A percentile compares a stretch with the other conserved stretches of the same genome.
Conservation (phyloP, 2,329 filamentous ascomycete species). For the Colletotrichum theobromicola region DNA sequence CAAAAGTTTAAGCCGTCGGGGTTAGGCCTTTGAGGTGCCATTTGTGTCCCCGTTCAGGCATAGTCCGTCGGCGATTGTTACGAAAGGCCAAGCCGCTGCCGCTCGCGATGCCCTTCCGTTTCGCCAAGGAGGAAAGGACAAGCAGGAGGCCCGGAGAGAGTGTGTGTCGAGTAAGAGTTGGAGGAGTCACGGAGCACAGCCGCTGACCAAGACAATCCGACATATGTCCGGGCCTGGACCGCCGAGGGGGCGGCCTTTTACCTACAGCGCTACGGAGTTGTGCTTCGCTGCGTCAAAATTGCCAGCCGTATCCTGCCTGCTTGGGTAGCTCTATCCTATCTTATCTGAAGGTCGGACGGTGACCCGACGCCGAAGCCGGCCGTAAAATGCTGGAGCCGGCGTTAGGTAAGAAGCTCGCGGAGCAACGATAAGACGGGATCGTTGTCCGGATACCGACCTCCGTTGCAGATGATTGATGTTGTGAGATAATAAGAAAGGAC, state of each 20-base stretch:
- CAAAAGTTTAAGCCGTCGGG: conserved; percentile 15
- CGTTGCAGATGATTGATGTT: neutral
- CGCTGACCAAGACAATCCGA: conserved; percentile 2
- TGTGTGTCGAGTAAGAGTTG: neutral
- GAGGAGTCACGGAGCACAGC: neutral
- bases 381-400: neutral
- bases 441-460: neutral
- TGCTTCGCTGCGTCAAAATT: neutral
- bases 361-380: neutral
- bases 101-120: conserved; percentile 4
- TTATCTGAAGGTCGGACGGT: conserved; percentile 3
- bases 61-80: conserved; percentile 14
- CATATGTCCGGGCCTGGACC: conserved; percentile 12
- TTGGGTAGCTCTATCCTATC: conserved; percentile 14
- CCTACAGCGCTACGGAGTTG: neutral
- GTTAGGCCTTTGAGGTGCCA: conserved; percentile 12
- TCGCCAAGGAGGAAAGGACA: conserved; percentile 1
- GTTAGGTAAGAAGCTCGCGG: neutral
- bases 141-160: neutral
- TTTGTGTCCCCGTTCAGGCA: neutral
- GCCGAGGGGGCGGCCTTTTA: neutral
- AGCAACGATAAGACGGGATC: neutral
- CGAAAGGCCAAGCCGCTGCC: neutral
- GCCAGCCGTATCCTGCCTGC: neutral
- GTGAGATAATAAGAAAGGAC: neutral